phyloP scores from a whole-genome alignment of 2,329 filamentous ascomycete genomes.

The Colletotrichum sp. region DNA sequence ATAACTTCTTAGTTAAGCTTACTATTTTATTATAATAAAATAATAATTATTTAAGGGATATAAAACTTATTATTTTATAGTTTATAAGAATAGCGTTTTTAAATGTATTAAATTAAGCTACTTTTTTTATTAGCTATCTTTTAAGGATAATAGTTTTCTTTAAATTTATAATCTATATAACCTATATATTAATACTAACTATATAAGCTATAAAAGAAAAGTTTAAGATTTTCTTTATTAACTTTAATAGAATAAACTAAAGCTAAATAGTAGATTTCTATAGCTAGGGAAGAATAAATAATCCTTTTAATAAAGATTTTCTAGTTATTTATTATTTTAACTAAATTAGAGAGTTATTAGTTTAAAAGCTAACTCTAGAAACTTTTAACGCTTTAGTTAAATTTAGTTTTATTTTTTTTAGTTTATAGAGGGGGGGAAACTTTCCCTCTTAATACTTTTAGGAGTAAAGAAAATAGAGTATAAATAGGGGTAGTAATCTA shows the following conservation, averaged over 20 bases:
- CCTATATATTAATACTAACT: not conserved
- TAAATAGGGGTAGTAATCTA: too few species aligned
- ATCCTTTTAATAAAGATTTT: not conserved
- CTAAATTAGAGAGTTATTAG: too few species aligned
- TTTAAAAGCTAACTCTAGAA: too few species aligned
- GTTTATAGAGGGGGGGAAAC: too few species aligned
- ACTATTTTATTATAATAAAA: not conserved
- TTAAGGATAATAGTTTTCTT: not conserved
- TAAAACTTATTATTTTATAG: not conserved
- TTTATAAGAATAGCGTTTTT: not conserved
- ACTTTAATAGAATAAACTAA: not conserved
- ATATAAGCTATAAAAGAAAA: not conserved
- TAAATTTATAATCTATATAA: not conserved
- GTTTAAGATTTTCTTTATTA: not conserved
- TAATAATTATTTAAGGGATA: not conserved
- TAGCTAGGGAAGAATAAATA: not conserved
- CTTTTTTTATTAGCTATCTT: not conserved
- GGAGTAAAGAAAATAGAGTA: too few species aligned
- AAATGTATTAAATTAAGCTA: not conserved
- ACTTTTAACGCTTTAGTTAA: too few species aligned
- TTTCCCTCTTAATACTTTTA: too few species aligned
- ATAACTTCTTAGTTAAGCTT: not conserved
- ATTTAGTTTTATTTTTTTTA: too few species aligned
- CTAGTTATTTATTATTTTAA: too few species aligned
- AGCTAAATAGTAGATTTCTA: not conserved